A percentile compares a stretch with the other conserved stretches of the same genome.
These are phyloP conservation scores for Penicillium subrubescens DNA, from an alignment of 495 filamentous ascomycete genomes.

Conservation along the genomic window DNA sequence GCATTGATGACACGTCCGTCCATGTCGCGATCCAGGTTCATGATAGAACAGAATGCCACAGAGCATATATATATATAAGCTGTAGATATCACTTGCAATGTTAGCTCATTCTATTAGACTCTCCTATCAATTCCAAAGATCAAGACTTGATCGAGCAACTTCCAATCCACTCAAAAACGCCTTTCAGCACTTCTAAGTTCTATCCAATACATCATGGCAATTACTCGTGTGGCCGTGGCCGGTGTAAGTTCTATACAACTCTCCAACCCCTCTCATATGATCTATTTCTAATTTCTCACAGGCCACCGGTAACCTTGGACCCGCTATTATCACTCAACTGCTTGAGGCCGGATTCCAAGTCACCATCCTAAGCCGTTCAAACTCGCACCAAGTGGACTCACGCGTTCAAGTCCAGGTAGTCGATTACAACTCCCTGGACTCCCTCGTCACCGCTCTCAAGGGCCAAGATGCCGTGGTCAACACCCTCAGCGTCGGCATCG, in stretches of 20 bases:
- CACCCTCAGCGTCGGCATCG: slow-evolving; percentile 37
- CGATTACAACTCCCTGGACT: slow-evolving; percentile 58
- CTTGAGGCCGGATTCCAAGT: slow-evolving; percentile 58
- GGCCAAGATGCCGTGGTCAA: slow-evolving; percentile 39
- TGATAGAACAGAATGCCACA: not conserved
- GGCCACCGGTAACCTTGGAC: slow-evolving; percentile 63
- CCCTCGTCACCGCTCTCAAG: slow-evolving; percentile 43
- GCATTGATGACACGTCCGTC: not conserved
- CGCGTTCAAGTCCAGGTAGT: slow-evolving; percentile 46
- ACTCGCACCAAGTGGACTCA: slow-evolving; percentile 40
- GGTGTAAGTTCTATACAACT: slow-evolving; percentile 5
- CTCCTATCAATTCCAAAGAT: not conserved
- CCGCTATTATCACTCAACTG: slow-evolving; percentile 56
- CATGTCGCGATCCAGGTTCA: not conserved
- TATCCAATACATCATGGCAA: slow-evolving; percentile 6
- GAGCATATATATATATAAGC: not conserved
- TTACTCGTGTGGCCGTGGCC: slow-evolving; percentile 13
- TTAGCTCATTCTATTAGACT: not conserved
- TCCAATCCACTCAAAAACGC: too few species aligned
- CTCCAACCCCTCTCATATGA: not conserved
- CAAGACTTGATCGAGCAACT: not conserved
- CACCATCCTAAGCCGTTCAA: slow-evolving; percentile 56
- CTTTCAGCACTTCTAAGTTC: not conserved
- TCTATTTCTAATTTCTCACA: slow-evolving; percentile 19
- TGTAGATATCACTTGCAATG: not conserved